Evolutionary conservation across 164 flowering plant genomes (phyloP).

Genomic region (Echeveria elegans): DNA sequence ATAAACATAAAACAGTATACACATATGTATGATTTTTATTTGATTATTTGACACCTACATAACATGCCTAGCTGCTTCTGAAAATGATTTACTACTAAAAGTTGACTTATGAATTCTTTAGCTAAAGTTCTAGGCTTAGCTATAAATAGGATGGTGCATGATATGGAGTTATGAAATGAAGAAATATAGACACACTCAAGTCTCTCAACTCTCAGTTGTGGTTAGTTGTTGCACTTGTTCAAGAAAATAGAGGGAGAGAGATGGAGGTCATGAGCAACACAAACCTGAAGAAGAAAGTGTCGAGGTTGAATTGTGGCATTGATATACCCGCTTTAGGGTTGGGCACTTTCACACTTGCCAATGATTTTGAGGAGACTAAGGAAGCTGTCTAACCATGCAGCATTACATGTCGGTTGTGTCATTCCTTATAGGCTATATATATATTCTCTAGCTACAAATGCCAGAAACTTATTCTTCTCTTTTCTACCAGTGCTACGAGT

Average conservation of each 20-base stretch:
- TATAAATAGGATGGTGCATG: not conserved
- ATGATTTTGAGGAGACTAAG: slow-evolving; percentile 33
- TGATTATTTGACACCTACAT: not conserved
- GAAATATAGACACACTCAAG: not conserved
- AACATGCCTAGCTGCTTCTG: slow-evolving; percentile 5
- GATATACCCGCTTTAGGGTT: slow-evolving; percentile 52
- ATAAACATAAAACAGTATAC: not conserved
- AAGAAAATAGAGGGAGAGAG: slow-evolving; percentile 9
- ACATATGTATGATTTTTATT: too few species aligned
- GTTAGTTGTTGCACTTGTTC: not conserved
- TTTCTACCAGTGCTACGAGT: too few species aligned
- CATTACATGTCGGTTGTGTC: slow-evolving; percentile 41
- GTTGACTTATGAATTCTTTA: not conserved
- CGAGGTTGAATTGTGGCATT: slow-evolving; percentile 18
- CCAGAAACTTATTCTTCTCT: not conserved
- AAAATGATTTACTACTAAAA: slow-evolving; percentile 1
- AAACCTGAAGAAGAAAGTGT: slow-evolving; percentile 18
- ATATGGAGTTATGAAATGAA: not conserved
- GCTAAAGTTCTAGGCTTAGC: not conserved
- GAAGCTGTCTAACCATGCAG: slow-evolving; percentile 35
- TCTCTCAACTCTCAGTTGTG: not conserved
- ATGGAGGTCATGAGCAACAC: slow-evolving; percentile 14
- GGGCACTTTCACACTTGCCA: slow-evolving; percentile 41
- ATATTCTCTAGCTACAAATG: not conserved
- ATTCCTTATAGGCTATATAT: not conserved